Percentiles rank a stretch among this genome's conserved stretches.
Evolutionary conservation across 805 yeast genomes (phyloP).

Genomic region (Metschnikowia vanudenii): DNA sequence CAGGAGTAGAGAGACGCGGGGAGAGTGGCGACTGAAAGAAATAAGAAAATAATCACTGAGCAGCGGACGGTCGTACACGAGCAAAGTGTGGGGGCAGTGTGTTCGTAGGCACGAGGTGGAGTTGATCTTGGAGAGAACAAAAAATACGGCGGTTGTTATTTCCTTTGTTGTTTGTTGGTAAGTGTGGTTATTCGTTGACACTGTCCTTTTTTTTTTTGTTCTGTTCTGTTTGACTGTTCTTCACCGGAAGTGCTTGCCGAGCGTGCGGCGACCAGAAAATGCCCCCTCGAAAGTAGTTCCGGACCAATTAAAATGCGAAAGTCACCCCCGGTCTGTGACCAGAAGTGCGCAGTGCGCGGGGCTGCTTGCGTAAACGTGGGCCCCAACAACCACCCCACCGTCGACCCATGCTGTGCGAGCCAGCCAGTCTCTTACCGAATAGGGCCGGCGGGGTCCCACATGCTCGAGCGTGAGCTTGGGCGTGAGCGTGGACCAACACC

Average conservation of each 20-base stretch:
- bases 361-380: constrained; percentile 5
- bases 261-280: constrained; percentile 18
- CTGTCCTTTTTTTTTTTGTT: neutral
- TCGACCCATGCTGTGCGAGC: neutral
- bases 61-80: too few relatives aligned
- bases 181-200: neutral
- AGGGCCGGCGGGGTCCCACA: too few relatives aligned
- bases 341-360: constrained; percentile 4
- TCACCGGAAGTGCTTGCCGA: neutral
- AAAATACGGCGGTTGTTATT: neutral
- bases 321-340: constrained; percentile 15
- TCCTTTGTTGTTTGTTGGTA: neutral
- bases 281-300: constrained; percentile 15
- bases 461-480: too few relatives aligned
- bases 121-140: neutral
- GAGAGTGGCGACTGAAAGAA: constrained; percentile 2
- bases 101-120: neutral
- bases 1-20: constrained; percentile 6
- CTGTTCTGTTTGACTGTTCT: constrained; percentile 1
- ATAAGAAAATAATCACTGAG: neutral
- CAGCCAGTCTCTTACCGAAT: constrained; percentile 3
- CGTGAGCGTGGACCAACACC: too few relatives aligned
- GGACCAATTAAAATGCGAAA: constrained; percentile 15
- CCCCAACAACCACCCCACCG: constrained; percentile 1
- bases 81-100: neutral